Percentiles rank a stretch among this genome's conserved stretches.
Evolutionary conservation across 805 yeast species (phyloP).

Genomic region (Cyberlindnera amylophila): DNA sequence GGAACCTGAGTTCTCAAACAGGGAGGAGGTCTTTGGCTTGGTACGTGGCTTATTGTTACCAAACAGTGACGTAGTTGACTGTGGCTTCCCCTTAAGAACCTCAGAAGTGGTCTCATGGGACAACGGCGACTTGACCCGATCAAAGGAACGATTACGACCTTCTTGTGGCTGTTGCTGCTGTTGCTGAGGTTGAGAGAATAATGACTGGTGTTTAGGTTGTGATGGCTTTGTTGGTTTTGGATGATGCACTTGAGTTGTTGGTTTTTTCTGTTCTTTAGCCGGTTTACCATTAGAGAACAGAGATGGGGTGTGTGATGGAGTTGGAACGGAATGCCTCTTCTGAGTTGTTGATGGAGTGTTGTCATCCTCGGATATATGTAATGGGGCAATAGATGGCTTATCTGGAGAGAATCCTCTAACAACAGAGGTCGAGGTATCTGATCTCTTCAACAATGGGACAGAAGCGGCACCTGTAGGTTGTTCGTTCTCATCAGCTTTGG

Average conservation of each 20-base stretch:
- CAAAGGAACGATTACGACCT: conserved; percentile 8
- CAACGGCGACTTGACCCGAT: conserved; percentile 24
- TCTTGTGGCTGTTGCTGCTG: not conserved
- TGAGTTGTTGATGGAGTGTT: not conserved
- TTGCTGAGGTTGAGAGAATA: not conserved
- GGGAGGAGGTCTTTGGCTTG: conserved; percentile 4
- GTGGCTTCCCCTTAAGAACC: conserved; percentile 4
- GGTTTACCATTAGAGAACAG: conserved; percentile 10
- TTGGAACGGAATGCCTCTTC: not conserved
- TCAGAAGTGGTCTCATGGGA: conserved; percentile 22
- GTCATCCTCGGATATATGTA: not conserved
- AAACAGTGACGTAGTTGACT: conserved; percentile 9
- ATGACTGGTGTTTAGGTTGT: not conserved
- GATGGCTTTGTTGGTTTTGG: conserved; percentile 1
- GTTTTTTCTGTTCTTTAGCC: conserved; percentile 3
- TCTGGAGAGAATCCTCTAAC: conserved; percentile 28
- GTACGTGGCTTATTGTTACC: conserved; percentile 2
- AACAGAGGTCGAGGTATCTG: conserved; percentile 28
- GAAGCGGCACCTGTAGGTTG: not conserved
- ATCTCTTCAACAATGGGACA: conserved; percentile 19
- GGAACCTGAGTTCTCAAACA: conserved; percentile 6
- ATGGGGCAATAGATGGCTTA: conserved; percentile 1
- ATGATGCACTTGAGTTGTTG: conserved; percentile 2
- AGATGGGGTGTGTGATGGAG: conserved; percentile 4
- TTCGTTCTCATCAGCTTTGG: not conserved